These are phyloP conservation scores for Yueomyces sp. DNA, from an alignment of 1,139 yeast genomes.

Conservation along the genomic window DNA sequence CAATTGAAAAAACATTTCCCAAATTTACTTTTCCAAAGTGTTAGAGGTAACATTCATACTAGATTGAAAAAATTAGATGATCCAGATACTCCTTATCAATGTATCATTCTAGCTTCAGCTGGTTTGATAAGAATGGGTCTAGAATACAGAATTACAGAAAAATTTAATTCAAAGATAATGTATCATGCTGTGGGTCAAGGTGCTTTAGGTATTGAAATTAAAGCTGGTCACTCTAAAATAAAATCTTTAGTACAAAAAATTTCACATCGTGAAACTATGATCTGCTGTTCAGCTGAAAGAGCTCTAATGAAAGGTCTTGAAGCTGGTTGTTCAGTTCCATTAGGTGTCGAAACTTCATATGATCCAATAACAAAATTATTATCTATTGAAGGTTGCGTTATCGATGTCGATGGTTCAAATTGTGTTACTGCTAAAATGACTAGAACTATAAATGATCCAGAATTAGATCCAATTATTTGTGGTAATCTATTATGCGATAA, in stretches of 20 bases:
- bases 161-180: conserved; percentile 73
- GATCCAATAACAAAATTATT: conserved; percentile 33
- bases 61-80: conserved; percentile 58
- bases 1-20: conserved; percentile 51
- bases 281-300: conserved; percentile 85
- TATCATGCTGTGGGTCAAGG: conserved; percentile 98
- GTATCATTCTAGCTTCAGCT: conserved; percentile 85
- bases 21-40: conserved; percentile 52
- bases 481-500: conserved; percentile 61
- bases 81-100: conserved; percentile 50
- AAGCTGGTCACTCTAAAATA: conserved; percentile 51
- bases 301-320: conserved; percentile 77
- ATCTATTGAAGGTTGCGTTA: conserved; percentile 58
- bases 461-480: conserved; percentile 54
- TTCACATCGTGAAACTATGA: conserved; percentile 54
- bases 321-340: conserved; percentile 97
- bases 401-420: conserved; percentile 70
- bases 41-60: conserved; percentile 82
- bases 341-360: conserved; percentile 68
- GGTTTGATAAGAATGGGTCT: conserved; percentile 70
- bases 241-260: conserved; percentile 47
- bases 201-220: conserved; percentile 84
- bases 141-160: conserved; percentile 54
- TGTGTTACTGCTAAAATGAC: conserved; percentile 38
- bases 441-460: conserved; percentile 15